Base-by-base conservation (phyloP, 768 basidiomycete genomes). In the Holtermannia corniformis region DNA sequence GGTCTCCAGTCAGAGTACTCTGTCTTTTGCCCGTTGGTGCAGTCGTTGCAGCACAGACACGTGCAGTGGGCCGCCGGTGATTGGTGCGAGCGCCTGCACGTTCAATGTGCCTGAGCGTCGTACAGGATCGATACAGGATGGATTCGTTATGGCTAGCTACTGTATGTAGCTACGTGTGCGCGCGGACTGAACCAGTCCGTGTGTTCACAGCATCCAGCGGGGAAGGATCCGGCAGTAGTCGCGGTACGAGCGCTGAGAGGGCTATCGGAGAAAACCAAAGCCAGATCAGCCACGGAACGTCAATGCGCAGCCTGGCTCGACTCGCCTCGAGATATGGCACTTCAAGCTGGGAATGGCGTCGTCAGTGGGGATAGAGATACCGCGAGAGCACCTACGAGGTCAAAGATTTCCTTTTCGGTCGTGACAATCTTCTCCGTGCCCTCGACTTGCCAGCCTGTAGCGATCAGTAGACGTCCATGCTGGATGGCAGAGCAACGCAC, bases 381-480 rank as follows among this genome's bases (percentile, higher is more conserved):
- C n/a, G n/a, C n/a, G n/a, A n/a, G n/a, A 25, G 16, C 20, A 54
- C 60, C 50, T 37, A 65, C 67, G 27, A 52, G 46, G 7, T 63
- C 60, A 44, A 70, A 70, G 43, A 70, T 70, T 49, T 67, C 68
- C 41, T 60, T 50, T 47, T 70, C 68, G 47, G 45, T 55, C 28
- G 60, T 59, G 44, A 62, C 68, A 11, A 57, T 25, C 26, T 66
- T 63, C 54, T 63, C 63, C 26, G 56, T 58, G 2, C 66, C 66
- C 4, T 55, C 55, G 22, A 56, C 47, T 26, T 57, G 49, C 50
- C 52, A 52, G 10, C 52, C 61, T 63, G 44, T 12, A 22, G 2
- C 20, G 28, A n/a, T 44, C 40, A 58, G 41, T 11, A 21, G 42
- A 4, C 2, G 13, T 25, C 12, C 24, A 5, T 4, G 13, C 20